These are phyloP conservation scores for Lithospermum erythrorhizon DNA, from an alignment of 257 asterid genomes.

Conservation along the genomic window DNA sequence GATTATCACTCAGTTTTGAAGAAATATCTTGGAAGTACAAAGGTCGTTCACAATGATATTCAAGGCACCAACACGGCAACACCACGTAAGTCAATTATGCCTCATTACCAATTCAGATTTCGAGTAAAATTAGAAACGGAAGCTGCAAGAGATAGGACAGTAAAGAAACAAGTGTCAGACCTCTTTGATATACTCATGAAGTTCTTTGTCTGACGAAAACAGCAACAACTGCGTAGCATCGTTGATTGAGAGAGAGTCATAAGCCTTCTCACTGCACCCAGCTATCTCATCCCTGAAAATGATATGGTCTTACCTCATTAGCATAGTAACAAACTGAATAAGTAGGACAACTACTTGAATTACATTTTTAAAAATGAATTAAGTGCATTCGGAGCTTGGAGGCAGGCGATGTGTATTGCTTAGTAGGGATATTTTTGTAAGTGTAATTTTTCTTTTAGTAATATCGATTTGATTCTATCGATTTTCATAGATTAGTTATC, in stretches of 20 bases:
- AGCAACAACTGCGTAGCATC: slow-evolving; percentile 61
- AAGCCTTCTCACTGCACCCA: slow-evolving; percentile 94
- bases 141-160: slow-evolving; percentile 1
- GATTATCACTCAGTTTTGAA: not conserved
- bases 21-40: not conserved
- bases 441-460: no score
- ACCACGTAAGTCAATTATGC: not conserved
- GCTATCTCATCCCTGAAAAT: slow-evolving; percentile 80
- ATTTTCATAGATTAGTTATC: no score
- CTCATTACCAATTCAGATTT: not conserved
- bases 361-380: no score
- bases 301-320: slow-evolving; percentile 10
- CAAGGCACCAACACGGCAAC: not conserved
- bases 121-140: not conserved
- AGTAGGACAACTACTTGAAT: no score
- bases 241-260: slow-evolving; percentile 58
- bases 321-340: not conserved
- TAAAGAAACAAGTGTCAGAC: slow-evolving; percentile 17
- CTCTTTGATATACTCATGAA: slow-evolving; percentile 46
- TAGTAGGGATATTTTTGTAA: no score
- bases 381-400: no score
- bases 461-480: no score
- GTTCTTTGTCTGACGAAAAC: slow-evolving; percentile 64
- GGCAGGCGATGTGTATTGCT: no score
- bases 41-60: no score